phyloP scores from a whole-genome alignment of 495 filamentous ascomycete genomes.

The Penicillium pancosmium region DNA sequence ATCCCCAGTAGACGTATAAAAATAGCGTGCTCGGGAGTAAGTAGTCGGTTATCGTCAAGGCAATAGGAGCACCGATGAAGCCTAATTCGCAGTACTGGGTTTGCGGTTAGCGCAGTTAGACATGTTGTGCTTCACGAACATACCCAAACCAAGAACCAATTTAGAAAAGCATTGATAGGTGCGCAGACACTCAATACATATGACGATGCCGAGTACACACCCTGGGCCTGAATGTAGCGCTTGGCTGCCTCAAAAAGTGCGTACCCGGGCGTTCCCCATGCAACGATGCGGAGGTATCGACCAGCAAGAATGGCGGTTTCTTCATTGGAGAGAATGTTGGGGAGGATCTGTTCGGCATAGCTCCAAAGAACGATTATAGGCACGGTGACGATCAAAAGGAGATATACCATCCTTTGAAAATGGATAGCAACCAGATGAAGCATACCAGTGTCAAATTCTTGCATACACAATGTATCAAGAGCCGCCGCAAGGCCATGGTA shows the following conservation, averaged over 20 bases:
- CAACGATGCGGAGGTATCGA: background rate
- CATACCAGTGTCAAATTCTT: background rate
- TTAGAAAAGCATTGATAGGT: background rate
- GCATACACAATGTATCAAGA: background rate
- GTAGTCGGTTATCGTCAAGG: constrained; percentile 1
- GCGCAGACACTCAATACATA: background rate
- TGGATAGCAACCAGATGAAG: background rate
- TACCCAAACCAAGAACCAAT: constrained; percentile 5
- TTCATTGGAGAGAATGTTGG: background rate
- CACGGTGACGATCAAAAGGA: background rate
- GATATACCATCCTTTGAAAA: constrained; percentile 1
- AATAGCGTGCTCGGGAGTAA: constrained; percentile 1
- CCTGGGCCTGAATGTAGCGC: constrained; percentile 1
- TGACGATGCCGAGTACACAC: background rate
- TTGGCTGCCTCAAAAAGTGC: background rate
- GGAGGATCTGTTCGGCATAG: background rate
- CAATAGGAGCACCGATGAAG: constrained; percentile 3
- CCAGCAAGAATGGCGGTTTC: background rate
- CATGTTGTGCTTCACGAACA: background rate
- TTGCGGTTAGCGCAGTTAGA: background rate
- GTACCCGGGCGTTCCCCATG: background rate
- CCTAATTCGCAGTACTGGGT: background rate
- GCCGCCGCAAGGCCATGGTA: background rate
- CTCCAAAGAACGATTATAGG: constrained; percentile 2
- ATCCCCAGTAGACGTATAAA: background rate